phyloP scores from a whole-genome alignment of 768 basidiomycete species.

The Trametes cinnabarina region DNA sequence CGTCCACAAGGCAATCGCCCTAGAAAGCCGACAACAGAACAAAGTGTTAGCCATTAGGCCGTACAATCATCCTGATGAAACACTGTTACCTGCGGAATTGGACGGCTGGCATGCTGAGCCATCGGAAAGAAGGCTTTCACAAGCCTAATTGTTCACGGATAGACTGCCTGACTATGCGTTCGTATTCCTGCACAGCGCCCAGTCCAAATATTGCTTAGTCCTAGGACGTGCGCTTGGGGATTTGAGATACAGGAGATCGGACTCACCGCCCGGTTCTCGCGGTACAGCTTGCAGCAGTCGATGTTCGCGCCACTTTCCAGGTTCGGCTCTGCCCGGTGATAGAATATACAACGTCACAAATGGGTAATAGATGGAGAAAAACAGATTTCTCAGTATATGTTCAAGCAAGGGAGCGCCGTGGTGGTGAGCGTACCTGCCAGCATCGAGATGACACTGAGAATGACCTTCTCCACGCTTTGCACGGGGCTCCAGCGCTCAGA shows the following conservation, averaged over 20 bases:
- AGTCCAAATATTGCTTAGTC: neutral
- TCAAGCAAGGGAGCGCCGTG: neutral
- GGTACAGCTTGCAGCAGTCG: constrained; percentile 94
- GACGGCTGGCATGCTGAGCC: neutral
- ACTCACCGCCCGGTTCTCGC: constrained; percentile 71
- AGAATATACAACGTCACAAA: neutral
- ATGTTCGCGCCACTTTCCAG: constrained; percentile 97
- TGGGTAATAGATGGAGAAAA: neutral
- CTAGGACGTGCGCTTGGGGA: neutral
- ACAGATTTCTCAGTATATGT: neutral
- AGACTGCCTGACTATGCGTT: constrained; percentile 76
- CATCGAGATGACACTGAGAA: constrained; percentile 96
- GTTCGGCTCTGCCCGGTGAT: constrained; percentile 72
- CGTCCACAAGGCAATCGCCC: neutral
- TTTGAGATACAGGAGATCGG: neutral
- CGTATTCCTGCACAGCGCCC: constrained; percentile 63
- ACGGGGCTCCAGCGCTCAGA: constrained; percentile 99
- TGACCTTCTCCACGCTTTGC: constrained; percentile 95
- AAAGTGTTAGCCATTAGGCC: neutral
- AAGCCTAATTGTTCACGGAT: constrained; percentile 85
- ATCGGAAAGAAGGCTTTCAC: constrained; percentile 31
- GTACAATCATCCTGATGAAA: neutral
- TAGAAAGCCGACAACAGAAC: neutral
- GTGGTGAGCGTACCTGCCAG: constrained; percentile 66
- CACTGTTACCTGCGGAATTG: neutral